Conservation (phyloP, 78 protist species). For the Dictyostelium brefeldianum region DNA sequence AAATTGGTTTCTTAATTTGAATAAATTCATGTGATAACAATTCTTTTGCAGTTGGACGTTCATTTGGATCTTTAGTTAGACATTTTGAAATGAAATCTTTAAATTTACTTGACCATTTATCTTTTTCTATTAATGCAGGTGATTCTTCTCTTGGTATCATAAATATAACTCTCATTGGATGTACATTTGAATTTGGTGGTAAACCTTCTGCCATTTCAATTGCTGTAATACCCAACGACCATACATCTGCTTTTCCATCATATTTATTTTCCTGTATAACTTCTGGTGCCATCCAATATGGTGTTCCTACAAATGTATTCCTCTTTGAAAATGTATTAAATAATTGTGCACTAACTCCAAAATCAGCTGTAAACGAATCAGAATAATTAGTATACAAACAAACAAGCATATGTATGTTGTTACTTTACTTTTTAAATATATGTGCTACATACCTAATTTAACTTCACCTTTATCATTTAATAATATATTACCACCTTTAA, state of each 20-base stretch:
- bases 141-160: slow-evolving; percentile 89
- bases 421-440: too few species aligned
- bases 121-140: slow-evolving; percentile 79
- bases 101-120: slow-evolving; percentile 37
- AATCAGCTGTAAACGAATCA: slow-evolving; percentile 32
- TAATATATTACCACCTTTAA: slow-evolving; percentile 96
- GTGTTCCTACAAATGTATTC: slow-evolving; percentile 96
- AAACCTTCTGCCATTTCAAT: slow-evolving; percentile 90
- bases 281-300: slow-evolving; percentile 94
- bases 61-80: slow-evolving; percentile 71
- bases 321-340: slow-evolving; percentile 87
- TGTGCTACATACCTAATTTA: slow-evolving; percentile 91
- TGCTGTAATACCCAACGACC: slow-evolving; percentile 94
- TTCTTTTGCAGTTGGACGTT: slow-evolving; percentile 68
- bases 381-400: too few species aligned
- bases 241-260: slow-evolving; percentile 90
- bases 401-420: too few species aligned
- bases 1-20: slow-evolving; percentile 40
- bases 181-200: slow-evolving; percentile 91
- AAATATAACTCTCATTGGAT: slow-evolving; percentile 91
- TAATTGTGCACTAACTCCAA: slow-evolving; percentile 87
- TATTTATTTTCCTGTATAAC: slow-evolving; percentile 83
- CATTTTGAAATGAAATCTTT: slow-evolving; percentile 75
- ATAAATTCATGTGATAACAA: slow-evolving; percentile 67
- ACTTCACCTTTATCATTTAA: slow-evolving; percentile 92